Evolutionary conservation across 192 early-diverging fungal genomes (phyloP).

Genomic region (Coemansia guatemalensis): DNA sequence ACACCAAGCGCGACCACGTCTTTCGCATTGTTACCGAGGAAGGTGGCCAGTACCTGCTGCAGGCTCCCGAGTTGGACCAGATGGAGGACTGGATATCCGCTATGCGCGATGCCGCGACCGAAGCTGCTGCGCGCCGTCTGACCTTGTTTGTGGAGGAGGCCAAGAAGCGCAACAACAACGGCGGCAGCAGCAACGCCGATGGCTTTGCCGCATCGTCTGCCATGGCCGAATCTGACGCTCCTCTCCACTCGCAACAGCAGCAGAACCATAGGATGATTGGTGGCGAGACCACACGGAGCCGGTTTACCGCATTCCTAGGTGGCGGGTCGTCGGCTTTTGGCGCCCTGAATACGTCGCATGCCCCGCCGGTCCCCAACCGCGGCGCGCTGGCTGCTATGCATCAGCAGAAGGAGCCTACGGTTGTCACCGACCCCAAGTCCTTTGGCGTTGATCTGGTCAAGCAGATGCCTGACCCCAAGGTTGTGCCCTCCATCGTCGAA

Average conservation of each 20-base stretch:
- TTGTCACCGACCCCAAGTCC: conserved; percentile 50
- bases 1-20: conserved; percentile 70
- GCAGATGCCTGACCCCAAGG: conserved; percentile 60
- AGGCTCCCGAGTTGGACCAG: conserved; percentile 63
- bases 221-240: conserved; percentile 2
- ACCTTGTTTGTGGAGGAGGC: conserved; percentile 69
- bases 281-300: conserved; percentile 44
- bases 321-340: conserved; percentile 40
- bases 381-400: conserved; percentile 18
- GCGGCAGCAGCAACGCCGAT: not conserved
- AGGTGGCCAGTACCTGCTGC: conserved; percentile 74
- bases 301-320: conserved; percentile 50
- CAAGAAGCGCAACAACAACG: conserved; percentile 37
- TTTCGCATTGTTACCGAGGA: conserved; percentile 79
- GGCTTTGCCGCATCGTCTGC: conserved; percentile 6
- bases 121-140: conserved; percentile 67
- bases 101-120: conserved; percentile 67
- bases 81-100: conserved; percentile 73
- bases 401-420: conserved; percentile 15
- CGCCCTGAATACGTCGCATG: conserved; percentile 33
- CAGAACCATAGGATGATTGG: conserved; percentile 12
- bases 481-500: conserved; percentile 62
- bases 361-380: conserved; percentile 26
- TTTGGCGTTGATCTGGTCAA: conserved; percentile 64
- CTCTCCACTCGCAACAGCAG: not conserved